phyloP scores from a whole-genome alignment of 2,329 filamentous ascomycete species.

The Colletotrichum acutatum region DNA sequence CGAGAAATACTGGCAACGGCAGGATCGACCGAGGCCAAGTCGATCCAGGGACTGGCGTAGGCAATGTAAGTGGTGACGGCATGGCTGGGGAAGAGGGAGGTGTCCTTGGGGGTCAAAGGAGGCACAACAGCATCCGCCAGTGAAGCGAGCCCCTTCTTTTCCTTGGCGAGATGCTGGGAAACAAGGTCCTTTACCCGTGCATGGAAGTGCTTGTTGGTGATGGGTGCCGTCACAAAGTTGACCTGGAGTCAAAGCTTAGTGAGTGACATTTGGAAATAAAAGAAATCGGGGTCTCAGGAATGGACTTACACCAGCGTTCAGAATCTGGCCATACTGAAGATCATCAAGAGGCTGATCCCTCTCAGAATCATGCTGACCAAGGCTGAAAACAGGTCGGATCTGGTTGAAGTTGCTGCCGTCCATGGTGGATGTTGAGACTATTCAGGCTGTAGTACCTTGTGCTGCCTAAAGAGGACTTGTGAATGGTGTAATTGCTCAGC shows the following conservation, averaged over 20 bases:
- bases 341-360: conserved; percentile 70
- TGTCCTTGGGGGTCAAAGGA: conserved; percentile 83
- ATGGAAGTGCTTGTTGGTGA: conserved; percentile 80
- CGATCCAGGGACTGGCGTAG: conserved; percentile 91
- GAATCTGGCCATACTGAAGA: conserved; percentile 72
- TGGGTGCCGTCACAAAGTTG: conserved; percentile 80
- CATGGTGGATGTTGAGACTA: neutral
- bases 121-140: conserved; percentile 68
- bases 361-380: conserved; percentile 79
- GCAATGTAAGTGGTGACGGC: conserved; percentile 80
- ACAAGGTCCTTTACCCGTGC: conserved; percentile 73
- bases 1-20: conserved; percentile 87
- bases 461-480: conserved; percentile 8
- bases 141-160: conserved; percentile 53
- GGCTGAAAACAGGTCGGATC: conserved; percentile 65
- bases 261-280: neutral
- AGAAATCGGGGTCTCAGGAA: conserved; percentile 12
- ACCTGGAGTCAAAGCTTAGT: conserved; percentile 63
- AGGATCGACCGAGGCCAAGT: conserved; percentile 85
- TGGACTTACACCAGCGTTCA: conserved; percentile 74
- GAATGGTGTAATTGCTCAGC: conserved; percentile 28
- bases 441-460: neutral
- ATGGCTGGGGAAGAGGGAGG: conserved; percentile 74
- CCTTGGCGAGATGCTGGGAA: conserved; percentile 61
- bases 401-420: conserved; percentile 32